Conservation (phyloP, 164 flowering plant genomes). For the Dillenia suffruticosa region DNA sequence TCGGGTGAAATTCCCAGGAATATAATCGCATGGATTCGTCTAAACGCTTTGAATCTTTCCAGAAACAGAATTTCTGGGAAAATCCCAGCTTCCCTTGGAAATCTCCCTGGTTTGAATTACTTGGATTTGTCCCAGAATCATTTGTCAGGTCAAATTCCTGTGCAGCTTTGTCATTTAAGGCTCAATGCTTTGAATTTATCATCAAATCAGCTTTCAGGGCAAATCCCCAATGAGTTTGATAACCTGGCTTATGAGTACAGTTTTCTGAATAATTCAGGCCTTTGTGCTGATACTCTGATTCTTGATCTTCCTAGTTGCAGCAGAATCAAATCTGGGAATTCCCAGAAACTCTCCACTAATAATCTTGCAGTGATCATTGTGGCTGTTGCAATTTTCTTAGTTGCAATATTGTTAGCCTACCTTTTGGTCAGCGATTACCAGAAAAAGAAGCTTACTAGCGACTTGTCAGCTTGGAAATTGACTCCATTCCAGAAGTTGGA, state of each 20-base stretch:
- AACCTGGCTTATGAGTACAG: conserved; percentile 46
- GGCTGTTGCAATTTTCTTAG: conserved; percentile 14
- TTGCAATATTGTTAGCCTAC: conserved; percentile 13
- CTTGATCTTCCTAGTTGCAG: conserved; percentile 28
- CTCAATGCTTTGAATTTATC: conserved; percentile 60
- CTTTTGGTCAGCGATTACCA: conserved; percentile 27
- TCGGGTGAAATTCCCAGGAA: conserved; percentile 57
- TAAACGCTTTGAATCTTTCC: conserved; percentile 40
- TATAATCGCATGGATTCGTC: conserved; percentile 47
- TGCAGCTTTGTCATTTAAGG: conserved; percentile 33
- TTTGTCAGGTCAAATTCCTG: conserved; percentile 66
- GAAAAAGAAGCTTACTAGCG: conserved; percentile 23
- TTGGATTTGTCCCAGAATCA: conserved; percentile 65
- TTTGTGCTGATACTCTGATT: conserved; percentile 38
- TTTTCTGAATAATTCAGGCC: conserved; percentile 54
- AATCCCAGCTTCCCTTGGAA: conserved; percentile 45
- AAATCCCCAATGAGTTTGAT: conserved; percentile 49
- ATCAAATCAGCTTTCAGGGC: conserved; percentile 57
- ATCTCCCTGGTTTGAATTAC: conserved; percentile 33
- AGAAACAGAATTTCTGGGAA: conserved; percentile 54
- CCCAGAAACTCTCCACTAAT: conserved; percentile 24
- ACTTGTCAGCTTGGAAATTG: conserved; percentile 51
- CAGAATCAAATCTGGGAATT: neutral
- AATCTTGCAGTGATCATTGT: conserved; percentile 28
- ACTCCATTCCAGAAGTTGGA: conserved; percentile 67